A percentile compares a stretch with the other conserved stretches of the same genome.
These are phyloP conservation scores for Podila clonocystis DNA, from an alignment of 192 early-diverging fungal genomes.

Conservation along the genomic window DNA sequence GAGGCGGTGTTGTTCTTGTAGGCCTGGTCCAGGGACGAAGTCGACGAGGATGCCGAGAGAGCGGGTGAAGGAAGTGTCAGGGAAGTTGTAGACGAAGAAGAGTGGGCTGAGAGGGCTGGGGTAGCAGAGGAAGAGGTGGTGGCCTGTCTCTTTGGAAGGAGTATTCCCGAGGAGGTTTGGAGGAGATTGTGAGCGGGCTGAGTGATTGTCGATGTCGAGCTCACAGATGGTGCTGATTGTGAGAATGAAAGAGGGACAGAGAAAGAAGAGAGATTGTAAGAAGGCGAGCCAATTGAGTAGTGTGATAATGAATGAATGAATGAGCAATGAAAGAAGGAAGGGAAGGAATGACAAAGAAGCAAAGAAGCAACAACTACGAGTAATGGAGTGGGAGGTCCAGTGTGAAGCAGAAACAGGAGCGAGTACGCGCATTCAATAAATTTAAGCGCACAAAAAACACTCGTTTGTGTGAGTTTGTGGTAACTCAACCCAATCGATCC, in stretches of 20 bases:
- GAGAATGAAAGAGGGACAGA: neutral
- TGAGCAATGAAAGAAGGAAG: neutral
- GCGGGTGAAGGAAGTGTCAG: slow-evolving; percentile 8
- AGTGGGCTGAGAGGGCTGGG: slow-evolving; percentile 19
- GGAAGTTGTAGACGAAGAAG: neutral
- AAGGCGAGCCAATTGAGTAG: neutral
- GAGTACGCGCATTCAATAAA: too few species aligned
- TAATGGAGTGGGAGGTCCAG: neutral
- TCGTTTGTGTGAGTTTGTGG: too few species aligned
- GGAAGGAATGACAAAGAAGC: neutral
- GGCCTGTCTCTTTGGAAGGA: slow-evolving; percentile 15
- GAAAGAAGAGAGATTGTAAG: neutral
- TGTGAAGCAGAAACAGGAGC: too few species aligned
- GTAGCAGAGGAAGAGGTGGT: slow-evolving; percentile 6
- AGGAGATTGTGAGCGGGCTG: slow-evolving; percentile 20
- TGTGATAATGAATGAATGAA: neutral
- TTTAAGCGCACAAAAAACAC: too few species aligned
- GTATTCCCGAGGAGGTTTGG: slow-evolving; percentile 22
- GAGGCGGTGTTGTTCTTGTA: neutral
- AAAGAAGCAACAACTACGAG: neutral
- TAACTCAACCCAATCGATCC: too few species aligned
- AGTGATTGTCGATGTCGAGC: neutral
- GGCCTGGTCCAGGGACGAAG: slow-evolving; percentile 7
- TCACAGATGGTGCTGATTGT: neutral
- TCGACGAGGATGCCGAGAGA: neutral